Base-by-base conservation (phyloP, 148 eudicot genomes). In the Bassia scoparia region DNA sequence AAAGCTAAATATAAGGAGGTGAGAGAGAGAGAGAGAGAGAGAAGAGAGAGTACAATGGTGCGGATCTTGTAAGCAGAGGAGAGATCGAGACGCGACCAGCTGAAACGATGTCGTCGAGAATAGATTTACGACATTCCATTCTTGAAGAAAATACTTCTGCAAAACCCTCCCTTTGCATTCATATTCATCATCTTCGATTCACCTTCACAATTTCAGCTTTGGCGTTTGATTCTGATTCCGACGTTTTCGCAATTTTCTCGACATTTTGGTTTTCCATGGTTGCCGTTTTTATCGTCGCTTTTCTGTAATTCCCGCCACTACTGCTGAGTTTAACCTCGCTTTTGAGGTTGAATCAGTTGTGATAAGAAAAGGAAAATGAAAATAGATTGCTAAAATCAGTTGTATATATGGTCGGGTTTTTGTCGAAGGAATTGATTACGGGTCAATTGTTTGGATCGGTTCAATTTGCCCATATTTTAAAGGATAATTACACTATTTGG, bases 61-160 rank as follows among this genome's bases (percentile, higher is more conserved):
- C 93, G 93, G 87, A 91, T 89, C 81, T 82, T 88, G 87, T 79
- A 81, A 67, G 89, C 96, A 46, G 91, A 79, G 8, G 88, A 77
- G 77, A 88, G 74, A 91, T 89, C 87, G 74, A 46, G 79, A 87
- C 91, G 18, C 87, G 77, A 48, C 84, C 86, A 52, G 61, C 27
- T 18, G 87, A 88, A 76, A 94, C 83, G 83, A 94, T 91, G 76
- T 82, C 83, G 84, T 88, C 83, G 70, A 94, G 86, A 70, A 89
- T 81, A 18, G 96, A 88, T 72, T 89, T 91, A 93, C 87, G 54
- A 78, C 76, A 55, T 72, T 85, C 98, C 98, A 93, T 79, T 93
- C 98, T 50, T 76, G 87, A 15, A 93, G 86, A 70, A 93, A 93
- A 78, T 86, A 91, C 65, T 81, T 84, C 27, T 84, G 87, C 14